Evolutionary conservation across 192 early-diverging fungal species (phyloP), one percentile per base, ranked within the genome.

Genomic region (Mortierella alpina): DNA sequence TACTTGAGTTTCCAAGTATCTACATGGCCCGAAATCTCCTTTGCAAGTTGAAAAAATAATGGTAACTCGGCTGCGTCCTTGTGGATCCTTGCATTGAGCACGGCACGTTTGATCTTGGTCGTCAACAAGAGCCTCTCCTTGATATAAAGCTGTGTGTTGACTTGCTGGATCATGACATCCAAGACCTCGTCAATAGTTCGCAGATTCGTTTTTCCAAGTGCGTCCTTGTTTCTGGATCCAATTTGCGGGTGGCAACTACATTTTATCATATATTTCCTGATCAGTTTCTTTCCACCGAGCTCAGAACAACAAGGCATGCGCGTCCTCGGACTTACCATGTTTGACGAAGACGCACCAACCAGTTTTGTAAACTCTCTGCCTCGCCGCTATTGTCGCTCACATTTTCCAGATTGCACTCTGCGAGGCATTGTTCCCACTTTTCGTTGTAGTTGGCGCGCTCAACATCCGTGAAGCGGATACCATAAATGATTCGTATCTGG

Each of bases 401-500:
- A 9, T 40, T n/a, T 15, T 71, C 61, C 39, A 82, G 41, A 41
- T 84, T 49, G 39, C 85, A 70, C 2, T 89, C 87, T 14, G 68
- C 56, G 59, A 85, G 59, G 59, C 87, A 88, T 31, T 77, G 65
- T 22, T 84, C 83, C 67, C 73, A 79, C 22, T 89, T 67, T 39
- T 92, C 86, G 14, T 84, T 76, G 60, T 93, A 93, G 61, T 90
- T 92, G 41, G 79, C 68, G 52, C 83, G 73, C 65, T 93, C 91
- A 56, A 93, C 82, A 1, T 76, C 66, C 11, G 85, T 79, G 63
- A 92, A 90, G 8, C 73, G 66, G 8, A 93, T 73, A 5, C 83
- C 71, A 23, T 90, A 73, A 13, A 84, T 61, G 11, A 74, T 41
- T 40, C 90, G 66, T 20, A 51, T 23, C 73, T 93, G 92, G 7